These are phyloP conservation scores for Globisporangium solare DNA, from an alignment of 352 stramenopile species.

Conservation along the genomic window DNA sequence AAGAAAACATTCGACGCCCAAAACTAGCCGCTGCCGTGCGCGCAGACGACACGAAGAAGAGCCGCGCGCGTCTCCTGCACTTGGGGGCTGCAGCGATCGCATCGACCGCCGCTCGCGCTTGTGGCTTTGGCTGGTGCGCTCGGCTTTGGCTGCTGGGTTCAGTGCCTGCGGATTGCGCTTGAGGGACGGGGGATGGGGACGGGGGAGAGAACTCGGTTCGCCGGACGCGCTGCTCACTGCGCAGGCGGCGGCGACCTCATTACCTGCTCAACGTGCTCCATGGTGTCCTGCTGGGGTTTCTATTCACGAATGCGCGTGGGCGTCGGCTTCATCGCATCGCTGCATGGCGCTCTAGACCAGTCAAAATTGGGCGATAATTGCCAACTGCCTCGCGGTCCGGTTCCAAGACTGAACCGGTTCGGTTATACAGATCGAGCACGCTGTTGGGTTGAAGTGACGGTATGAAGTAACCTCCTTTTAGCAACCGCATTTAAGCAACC, in stretches of 20 bases:
- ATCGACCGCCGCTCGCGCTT: slow-evolving; percentile 2
- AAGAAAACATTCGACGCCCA: slow-evolving; percentile 4
- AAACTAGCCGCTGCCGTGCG: slow-evolving; percentile 1
- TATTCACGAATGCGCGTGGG: slow-evolving; percentile 11
- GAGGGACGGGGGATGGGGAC: background rate
- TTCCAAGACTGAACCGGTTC: background rate
- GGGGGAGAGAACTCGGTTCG: background rate
- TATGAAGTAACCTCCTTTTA: background rate
- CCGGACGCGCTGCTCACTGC: no score
- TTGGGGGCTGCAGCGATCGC: no score
- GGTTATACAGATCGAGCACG: background rate
- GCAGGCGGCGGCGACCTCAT: background rate
- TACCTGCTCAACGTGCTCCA: slow-evolving; percentile 23
- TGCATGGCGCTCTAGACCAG: slow-evolving; percentile 3
- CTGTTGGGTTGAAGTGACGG: background rate
- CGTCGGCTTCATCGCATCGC: background rate
- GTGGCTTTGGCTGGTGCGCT: background rate
- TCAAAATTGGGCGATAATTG: slow-evolving; percentile 1
- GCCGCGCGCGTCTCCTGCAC: background rate
- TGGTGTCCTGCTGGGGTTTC: slow-evolving; percentile 16
- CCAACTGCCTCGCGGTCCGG: background rate
- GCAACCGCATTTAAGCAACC: background rate
- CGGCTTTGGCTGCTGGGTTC: background rate
- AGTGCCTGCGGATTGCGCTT: background rate
- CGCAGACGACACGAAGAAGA: background rate